phyloP scores from a whole-genome alignment of 768 basidiomycete genomes.

The Pleurotus giganteus region DNA sequence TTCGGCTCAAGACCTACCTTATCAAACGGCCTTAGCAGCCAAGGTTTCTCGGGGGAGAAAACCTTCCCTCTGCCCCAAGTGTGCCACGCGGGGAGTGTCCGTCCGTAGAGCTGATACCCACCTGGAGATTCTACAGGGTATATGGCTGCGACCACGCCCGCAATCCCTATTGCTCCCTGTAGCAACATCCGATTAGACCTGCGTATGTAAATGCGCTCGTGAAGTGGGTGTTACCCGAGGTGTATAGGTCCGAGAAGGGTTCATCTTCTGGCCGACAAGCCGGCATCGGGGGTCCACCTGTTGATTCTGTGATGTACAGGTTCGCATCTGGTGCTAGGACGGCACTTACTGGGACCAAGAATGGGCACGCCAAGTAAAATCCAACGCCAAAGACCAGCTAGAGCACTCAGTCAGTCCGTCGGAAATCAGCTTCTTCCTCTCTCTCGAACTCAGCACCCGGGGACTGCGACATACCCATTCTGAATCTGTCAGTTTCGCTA shows the following conservation, averaged over 20 bases:
- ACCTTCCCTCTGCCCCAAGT: constrained; percentile 54
- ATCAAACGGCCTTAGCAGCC: constrained; percentile 64
- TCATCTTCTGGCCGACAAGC: constrained; percentile 71
- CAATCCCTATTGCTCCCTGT: constrained; percentile 69
- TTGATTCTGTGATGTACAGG: neutral
- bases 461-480: constrained; percentile 40
- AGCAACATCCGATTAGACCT: neutral
- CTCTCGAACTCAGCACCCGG: neutral
- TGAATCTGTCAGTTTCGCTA: constrained; percentile 44
- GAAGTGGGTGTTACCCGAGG: constrained; percentile 41
- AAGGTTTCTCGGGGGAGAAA: constrained; percentile 47
- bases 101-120: constrained; percentile 62
- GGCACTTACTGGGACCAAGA: constrained; percentile 52
- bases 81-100: constrained; percentile 65
- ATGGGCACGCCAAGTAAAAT: constrained; percentile 65
- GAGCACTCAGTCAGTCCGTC: constrained; percentile 5
- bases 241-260: constrained; percentile 66
- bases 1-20: too few relatives aligned
- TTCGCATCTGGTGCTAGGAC: neutral
- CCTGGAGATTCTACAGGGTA: constrained; percentile 66
- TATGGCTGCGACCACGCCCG: constrained; percentile 63
- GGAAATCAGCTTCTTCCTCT: neutral
- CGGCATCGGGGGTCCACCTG: constrained; percentile 59
- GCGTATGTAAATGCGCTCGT: neutral
- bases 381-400: constrained; percentile 63